These are phyloP conservation scores for Spizellomyces sp. DNA, from an alignment of 192 early-diverging fungal genomes.

Conservation along the genomic window DNA sequence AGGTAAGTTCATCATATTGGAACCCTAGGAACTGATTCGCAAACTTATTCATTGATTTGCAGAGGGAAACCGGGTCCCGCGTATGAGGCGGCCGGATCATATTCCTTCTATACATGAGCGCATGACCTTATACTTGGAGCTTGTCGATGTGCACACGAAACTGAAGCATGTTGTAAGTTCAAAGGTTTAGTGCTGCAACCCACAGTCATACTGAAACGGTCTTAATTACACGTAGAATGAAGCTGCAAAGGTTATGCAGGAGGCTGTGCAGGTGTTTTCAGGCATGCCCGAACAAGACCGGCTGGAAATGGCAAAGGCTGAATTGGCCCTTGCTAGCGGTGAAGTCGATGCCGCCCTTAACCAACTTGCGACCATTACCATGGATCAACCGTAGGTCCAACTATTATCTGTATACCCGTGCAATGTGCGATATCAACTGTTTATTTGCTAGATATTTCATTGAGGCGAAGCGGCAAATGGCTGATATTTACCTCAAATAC, in stretches of 20 bases:
- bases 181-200: constrained; percentile 1
- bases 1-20: constrained; percentile 11
- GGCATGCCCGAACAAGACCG: constrained; percentile 43
- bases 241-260: constrained; percentile 45
- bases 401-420: background rate
- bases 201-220: background rate
- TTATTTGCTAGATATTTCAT: constrained; percentile 34
- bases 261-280: constrained; percentile 43
- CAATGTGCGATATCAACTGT: background rate
- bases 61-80: constrained; percentile 18
- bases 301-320: constrained; percentile 48
- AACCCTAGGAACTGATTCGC: background rate
- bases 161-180: constrained; percentile 39
- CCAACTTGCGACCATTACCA: constrained; percentile 38
- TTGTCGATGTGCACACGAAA: constrained; percentile 44
- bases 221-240: constrained; percentile 28
- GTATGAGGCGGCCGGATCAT: constrained; percentile 19
- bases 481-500: constrained; percentile 53
- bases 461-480: constrained; percentile 47
- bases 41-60: background rate
- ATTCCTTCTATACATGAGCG: constrained; percentile 32
- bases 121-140: constrained; percentile 46
- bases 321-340: constrained; percentile 34
- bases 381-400: constrained; percentile 29
- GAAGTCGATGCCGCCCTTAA: constrained; percentile 48